Base-by-base conservation (phyloP, 2,329 filamentous ascomycete genomes). In the Karstenula rhodostoma region DNA sequence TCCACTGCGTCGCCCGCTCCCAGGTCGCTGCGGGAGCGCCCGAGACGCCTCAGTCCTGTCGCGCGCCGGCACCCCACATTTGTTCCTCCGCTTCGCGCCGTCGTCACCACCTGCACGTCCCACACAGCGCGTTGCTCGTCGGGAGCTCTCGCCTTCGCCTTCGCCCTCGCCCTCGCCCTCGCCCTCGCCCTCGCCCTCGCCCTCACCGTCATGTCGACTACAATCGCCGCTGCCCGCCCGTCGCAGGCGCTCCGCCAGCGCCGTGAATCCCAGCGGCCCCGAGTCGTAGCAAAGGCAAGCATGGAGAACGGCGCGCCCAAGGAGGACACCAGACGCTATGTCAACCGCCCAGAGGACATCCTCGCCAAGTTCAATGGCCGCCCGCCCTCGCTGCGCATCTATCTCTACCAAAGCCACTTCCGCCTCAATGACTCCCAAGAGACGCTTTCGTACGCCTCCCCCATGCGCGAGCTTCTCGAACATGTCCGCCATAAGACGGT, bases 391-490 rank as follows among this genome's bases (percentile, higher is more conserved):
- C 83, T 99, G 25, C 88, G 94, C 53, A 83, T 99, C 25, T 94
- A 97, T 76, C 83, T 99, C 33, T 89, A 97, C 74, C 85, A 89
- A 10, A 93, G 87, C 4, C 90, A 97, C 78, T 98, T 97, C 75
- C 73, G 75, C 60, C 63, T 99, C 79, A 94, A 98, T 69, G 89
- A 93, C 70, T 94, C 97, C 78, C 93, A 97, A 77, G 92, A 94
- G 72, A 94, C 91, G 74, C 97, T 97, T 70, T 86, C 87, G 5
- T 98, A 98, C 78, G 92, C 92, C 71, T 97, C 93, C 22, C 93
- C 95, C 25, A 97, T 98, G 94, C 88, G 86, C 69, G 79, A 92
- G 67, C 83, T 92, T 52, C 83, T 97, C 40, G 89, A 96, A 67
- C 93, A 97, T 76, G 78, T 98, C 48, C 86, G 86, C 66, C 83